A percentile compares a stretch with the other conserved stretches of the same genome.
These are phyloP conservation scores for Solanum stenotomum DNA, from an alignment of 257 asterid genomes.

Conservation along the genomic window DNA sequence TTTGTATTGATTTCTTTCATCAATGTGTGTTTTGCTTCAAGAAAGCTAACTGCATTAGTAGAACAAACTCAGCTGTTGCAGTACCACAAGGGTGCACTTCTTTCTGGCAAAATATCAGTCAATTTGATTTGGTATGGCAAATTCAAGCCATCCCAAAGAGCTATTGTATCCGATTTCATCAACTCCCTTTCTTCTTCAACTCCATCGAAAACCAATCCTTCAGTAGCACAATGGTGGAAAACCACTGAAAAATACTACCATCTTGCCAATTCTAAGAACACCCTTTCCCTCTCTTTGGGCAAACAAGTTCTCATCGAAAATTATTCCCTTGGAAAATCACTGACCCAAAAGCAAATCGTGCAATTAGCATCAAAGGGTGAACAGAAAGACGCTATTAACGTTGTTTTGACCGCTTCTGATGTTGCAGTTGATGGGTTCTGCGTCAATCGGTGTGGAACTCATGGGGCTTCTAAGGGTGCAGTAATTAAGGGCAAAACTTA, in stretches of 20 bases:
- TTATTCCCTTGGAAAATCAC: slow-evolving; percentile 48
- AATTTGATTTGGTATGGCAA: slow-evolving; percentile 66
- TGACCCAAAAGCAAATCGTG: slow-evolving; percentile 36
- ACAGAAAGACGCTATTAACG: slow-evolving; percentile 36
- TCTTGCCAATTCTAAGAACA: slow-evolving; percentile 30
- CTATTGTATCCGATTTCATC: slow-evolving; percentile 58
- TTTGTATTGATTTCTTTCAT: background rate
- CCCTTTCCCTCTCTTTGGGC: slow-evolving; percentile 27
- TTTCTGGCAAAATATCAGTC: slow-evolving; percentile 45
- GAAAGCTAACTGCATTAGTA: background rate
- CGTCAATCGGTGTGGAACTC: slow-evolving; percentile 50
- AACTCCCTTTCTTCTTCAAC: slow-evolving; percentile 30
- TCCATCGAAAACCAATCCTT: slow-evolving; percentile 22
- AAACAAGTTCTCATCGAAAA: slow-evolving; percentile 29
- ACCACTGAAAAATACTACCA: slow-evolving; percentile 48
- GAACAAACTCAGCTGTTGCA: slow-evolving; percentile 23
- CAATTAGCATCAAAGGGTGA: slow-evolving; percentile 54
- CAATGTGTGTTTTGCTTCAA: background rate
- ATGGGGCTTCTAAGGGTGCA: slow-evolving; percentile 29
- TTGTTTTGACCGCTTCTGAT: slow-evolving; percentile 47
- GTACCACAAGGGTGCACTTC: slow-evolving; percentile 65
- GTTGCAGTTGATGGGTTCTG: slow-evolving; percentile 64
- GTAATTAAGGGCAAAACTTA: slow-evolving; percentile 16
- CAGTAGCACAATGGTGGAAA: slow-evolving; percentile 68
- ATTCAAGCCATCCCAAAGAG: slow-evolving; percentile 54